Conservation (phyloP, 1,284 basidiomycete genomes). For the Puccinia hordei region DNA sequence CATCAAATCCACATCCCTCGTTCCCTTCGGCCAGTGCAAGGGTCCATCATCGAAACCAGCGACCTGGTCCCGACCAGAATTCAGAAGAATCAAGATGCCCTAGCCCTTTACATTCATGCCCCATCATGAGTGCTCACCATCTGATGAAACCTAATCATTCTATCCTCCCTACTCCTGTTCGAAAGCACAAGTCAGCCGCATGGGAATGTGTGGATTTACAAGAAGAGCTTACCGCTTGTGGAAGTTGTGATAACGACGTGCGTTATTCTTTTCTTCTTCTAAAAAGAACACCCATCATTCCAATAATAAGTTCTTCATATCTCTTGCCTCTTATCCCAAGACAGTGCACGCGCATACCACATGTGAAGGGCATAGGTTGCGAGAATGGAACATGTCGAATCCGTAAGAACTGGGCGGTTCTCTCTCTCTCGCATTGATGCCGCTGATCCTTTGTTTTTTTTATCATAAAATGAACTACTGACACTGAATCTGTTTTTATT, state of each 20-base stretch:
- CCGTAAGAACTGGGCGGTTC: neutral
- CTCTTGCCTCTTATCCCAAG: neutral
- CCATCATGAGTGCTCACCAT: neutral
- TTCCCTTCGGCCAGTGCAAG: conserved; percentile 17
- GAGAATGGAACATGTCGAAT: conserved; percentile 14
- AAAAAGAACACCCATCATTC: no score
- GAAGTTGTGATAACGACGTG: conserved; percentile 31
- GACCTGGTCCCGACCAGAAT: neutral
- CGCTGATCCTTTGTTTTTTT: neutral
- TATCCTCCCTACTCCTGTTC: neutral
- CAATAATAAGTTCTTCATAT: neutral
- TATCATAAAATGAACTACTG: neutral
- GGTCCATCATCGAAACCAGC: neutral
- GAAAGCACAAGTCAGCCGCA: neutral
- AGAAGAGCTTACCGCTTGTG: conserved; percentile 24
- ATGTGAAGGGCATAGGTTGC: conserved; percentile 11
- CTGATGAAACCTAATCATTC: neutral
- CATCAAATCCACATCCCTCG: neutral
- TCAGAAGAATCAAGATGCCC: conserved; percentile 28
- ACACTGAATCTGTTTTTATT: neutral
- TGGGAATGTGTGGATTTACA: conserved; percentile 32
- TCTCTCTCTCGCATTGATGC: neutral
- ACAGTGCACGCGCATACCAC: conserved; percentile 12
- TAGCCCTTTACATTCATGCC: conserved; percentile 19
- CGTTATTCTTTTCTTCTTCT: neutral